Evolutionary conservation across 129 eudicot species (phyloP), one percentile per base, ranked within the genome.

Genomic region (Ambrosia trifida): DNA sequence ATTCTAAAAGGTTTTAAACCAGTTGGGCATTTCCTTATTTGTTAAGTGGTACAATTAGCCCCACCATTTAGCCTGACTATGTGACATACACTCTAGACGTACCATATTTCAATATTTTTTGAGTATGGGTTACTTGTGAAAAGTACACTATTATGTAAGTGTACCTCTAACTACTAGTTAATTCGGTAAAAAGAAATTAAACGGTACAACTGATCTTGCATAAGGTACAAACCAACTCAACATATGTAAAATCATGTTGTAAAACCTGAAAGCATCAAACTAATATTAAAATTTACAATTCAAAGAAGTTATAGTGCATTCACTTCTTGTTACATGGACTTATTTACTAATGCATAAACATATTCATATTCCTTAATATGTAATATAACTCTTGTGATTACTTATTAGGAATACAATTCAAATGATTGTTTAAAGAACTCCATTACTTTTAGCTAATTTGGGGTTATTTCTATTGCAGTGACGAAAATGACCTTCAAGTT

Each of bases 381-480:
- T 11, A 46, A 2, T 12, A 2, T 12, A 46, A 2, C 3, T 13
- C 13, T 11, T 47, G 12, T 2, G 3, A 3, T 4, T 12, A 46
- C 3, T 14, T 3, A 46, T 11, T 11, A 5, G 4, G 11, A 11
- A 11, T 46, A 46, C 0, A 51, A 0, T 40, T 40, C 20, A 30
- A 46, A n/a, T 49, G 30, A 44, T 4, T 50, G 41, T 68, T 68
- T 12, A 5, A 51, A 47, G 44, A 30, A 32, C 18, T 60, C 46
- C 9, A 2, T 5, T 5, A 18, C 0, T 24, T 32, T 17, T 17
- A 31, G 74, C 58, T 77, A 62, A 77, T 52, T 11, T 63, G 3
- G 19, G 7, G 13, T 43, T 5, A 4, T 41, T 51, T 16, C 70
- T 28, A 28, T 70, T 71, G 77, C 77, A 78, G 82, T 52, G 61